Base-by-base conservation (phyloP, 2,329 filamentous ascomycete genomes). In the Trematosphaeria pertusa region DNA sequence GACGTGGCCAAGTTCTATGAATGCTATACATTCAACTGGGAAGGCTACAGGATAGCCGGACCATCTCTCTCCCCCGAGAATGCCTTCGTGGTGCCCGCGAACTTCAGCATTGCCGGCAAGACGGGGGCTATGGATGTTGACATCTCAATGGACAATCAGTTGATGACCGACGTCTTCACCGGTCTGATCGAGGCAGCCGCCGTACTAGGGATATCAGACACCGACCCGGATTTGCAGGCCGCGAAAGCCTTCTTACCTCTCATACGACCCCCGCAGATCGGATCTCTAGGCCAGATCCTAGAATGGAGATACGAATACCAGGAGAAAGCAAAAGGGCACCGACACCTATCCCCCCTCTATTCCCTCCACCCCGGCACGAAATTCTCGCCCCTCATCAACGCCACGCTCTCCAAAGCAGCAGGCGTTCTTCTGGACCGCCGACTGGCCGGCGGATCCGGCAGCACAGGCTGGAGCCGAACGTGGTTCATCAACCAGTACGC, bases 381-480 rank as follows among this genome's bases (percentile, higher is more conserved):
- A 5, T 60, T 64, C 8, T 67, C 68, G 0, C 66, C 59, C 11
- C 34, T 48, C 5, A 34, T 38, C 10, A 33, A 31, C 7, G n/a
- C 12, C 14, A 66, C 57, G 12, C 56, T 66, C 1, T 52, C 61
- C 12, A 44, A 46, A 4, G 67, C 66, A 1, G 63, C 59, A 21
- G 12, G 59, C 52, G 31, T 48, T 55, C 28, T 60, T 71, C 9
- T 67, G 72, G 7, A 55, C 65, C 4, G 76, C 8, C 36, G 52
- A 18, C 11, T 46, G 32, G 19, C n/a, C n/a, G 14, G 4, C 15
- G 39, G 46, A 2, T 43, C 35, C 3, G 78, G 76, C 0, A 73
- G 78, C 43, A 81, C 77, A 0, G 78, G 78, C 0, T 81, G 78
- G 78, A 77, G 74, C 4, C 67, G 75, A 12, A 75, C 76, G 2